Evolutionary conservation across 768 basidiomycete species (phyloP), one percentile per base, ranked within the genome.

Genomic region (Psilocybe azurescens): DNA sequence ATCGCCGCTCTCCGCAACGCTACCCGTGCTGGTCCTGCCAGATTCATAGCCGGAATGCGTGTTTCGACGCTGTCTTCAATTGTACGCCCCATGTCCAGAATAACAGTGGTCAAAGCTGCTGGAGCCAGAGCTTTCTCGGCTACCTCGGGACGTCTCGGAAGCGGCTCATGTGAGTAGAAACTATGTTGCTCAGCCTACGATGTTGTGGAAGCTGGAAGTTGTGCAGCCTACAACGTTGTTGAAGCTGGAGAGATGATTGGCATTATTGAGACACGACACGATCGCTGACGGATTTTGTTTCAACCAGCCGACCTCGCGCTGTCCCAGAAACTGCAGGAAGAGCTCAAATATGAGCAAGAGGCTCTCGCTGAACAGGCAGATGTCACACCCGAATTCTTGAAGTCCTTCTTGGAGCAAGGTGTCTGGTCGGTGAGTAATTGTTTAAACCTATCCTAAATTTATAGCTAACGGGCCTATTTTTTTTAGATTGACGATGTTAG

Each of bases 281-380:
- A 20, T 32, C 46, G 28, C 54, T 66, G 28, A 65, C 44, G 24
- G 28, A 33, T 61, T 50, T 32, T 54, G 47, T 55, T 29, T 58
- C 20, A 18, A 41, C 5, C 67, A 93, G 93, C 88, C 61, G 93
- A 96, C 72, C 79, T 91, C 33, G 74, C 85, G 20, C 86, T 99
- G 47, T 80, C 87, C 9, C 83, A 89, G 71, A 93, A 91, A 69
- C 80, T 97, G 53, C 74, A 82, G 53, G 88, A 91, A 72, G 97
- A 99, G 79, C 82, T 97, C 68, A 81, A 89, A 69, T 97, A 91
- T 72, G 96, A 99, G 79, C 79, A 85, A 62, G 89, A 95, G 68
- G 78, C 81, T 28, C 75, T 78, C 9, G 72, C 76, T 33, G 70
- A 71, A 33, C 58, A 70, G 10, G 61, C 70, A 0, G 76, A 71